Conservation (phyloP, 495 filamentous ascomycete genomes). For the Alectoria sarmentosa region DNA sequence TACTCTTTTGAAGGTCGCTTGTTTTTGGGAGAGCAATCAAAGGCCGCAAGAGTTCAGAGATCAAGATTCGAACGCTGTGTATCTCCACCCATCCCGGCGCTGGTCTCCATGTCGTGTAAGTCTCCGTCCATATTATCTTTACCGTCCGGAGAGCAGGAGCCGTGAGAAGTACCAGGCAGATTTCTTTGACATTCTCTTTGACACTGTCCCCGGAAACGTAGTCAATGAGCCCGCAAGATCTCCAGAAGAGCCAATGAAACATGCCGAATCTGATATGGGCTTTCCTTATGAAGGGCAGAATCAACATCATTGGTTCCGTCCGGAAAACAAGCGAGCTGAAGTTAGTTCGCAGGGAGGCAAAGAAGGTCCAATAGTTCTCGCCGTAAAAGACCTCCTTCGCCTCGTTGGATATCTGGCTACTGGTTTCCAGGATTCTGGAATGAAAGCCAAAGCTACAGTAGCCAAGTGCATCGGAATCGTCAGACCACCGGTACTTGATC, state of each 20-base stretch:
- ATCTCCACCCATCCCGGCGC: background rate
- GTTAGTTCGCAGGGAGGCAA: background rate
- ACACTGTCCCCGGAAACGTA: too few relatives aligned
- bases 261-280: slow-evolving; percentile 11
- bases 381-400: slow-evolving; percentile 17
- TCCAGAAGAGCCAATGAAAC: background rate
- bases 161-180: background rate
- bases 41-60: slow-evolving; percentile 4
- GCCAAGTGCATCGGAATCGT: background rate
- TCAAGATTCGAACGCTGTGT: background rate
- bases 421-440: background rate
- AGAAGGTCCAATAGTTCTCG: slow-evolving; percentile 14
- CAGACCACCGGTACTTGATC: background rate
- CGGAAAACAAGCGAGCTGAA: background rate
- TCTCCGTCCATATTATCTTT: slow-evolving; percentile 13
- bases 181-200: background rate
- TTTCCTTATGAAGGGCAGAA: slow-evolving; percentile 7
- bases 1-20: slow-evolving; percentile 4
- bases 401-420: slow-evolving; percentile 6
- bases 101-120: background rate
- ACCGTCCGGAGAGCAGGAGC: slow-evolving; percentile 3
- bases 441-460: slow-evolving; percentile 17
- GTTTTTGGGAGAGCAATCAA: background rate
- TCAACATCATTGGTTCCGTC: background rate
- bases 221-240: background rate